Base-by-base conservation (phyloP, 2,329 filamentous ascomycete genomes). In the Beauveria rudraprayagi region DNA sequence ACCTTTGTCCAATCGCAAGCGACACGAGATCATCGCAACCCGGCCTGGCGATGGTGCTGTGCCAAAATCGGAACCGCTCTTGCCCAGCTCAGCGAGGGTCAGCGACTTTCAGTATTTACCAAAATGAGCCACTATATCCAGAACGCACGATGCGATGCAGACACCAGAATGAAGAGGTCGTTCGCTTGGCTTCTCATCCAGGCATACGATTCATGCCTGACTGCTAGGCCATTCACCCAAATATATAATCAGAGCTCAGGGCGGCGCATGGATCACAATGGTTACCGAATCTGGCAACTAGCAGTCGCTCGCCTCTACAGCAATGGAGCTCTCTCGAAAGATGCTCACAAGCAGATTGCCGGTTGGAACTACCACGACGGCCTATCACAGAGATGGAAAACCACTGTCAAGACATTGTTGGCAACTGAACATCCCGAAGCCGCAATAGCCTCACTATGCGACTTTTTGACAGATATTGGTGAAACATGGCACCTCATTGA, bases 121-220 rank as follows among this genome's bases (percentile, higher is more conserved):
- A 60, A 50, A 8, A 54, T 60, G 19, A 40, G 40, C 24, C 24
- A 54, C 8, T 47, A 26, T 19, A n/a, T 60, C 14, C n/a, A 10
- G 7, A 43, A 52, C 34, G 22, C 47, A 16, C 46, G 17, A 19
- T 43, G 14, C 8, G 40, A 51, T 28, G 17, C 48, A 7, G 57
- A 60, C 26, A 53, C 50, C 3, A 54, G 22, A 41, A 54, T 54
- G 48, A 58, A 44, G 17, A 37, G 66, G 44, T 63, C 62, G 1
- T 68, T 66, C 50, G 61, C 66, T 3, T 70, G 68, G 68, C 56
- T 70, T 5, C 43, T 67, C 2, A 63, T 64, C 53, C 64, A 64
- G 50, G 65, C 67, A 1, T 61, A 67, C 41, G 62, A 65, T 26
- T 17, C 63, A 8, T 28, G 48, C 5, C 41, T 59, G 7, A 64